Conservation (phyloP, 148 eudicot genomes). For the Pouteria glomerata region DNA sequence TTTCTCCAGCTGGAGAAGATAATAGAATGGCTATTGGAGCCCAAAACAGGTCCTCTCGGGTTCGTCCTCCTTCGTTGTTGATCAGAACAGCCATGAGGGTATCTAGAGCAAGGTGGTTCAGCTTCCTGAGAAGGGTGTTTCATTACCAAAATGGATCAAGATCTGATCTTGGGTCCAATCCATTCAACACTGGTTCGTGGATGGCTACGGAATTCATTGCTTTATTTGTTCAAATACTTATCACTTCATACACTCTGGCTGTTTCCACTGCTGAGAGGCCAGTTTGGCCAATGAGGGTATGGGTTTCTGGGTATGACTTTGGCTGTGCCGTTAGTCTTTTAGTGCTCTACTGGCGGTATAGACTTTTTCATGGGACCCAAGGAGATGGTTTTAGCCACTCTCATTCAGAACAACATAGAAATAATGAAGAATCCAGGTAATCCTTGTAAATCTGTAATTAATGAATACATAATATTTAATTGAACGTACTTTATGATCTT, state of each 20-base stretch:
- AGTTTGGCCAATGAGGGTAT: constrained; percentile 89
- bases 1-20: constrained; percentile 19
- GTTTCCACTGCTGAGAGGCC: constrained; percentile 67
- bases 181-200: constrained; percentile 66
- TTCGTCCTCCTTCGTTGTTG: constrained; percentile 37
- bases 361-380: constrained; percentile 23
- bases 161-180: constrained; percentile 62
- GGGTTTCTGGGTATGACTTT: constrained; percentile 74
- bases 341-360: constrained; percentile 55
- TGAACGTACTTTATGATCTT: too few relatives aligned
- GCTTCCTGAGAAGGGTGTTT: constrained; percentile 70
- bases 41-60: constrained; percentile 16
- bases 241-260: constrained; percentile 38
- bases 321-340: constrained; percentile 63
- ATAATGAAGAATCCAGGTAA: constrained; percentile 50
- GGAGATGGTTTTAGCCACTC: constrained; percentile 20
- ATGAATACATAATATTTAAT: too few relatives aligned
- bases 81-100: constrained; percentile 64
- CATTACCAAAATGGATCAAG: constrained; percentile 82
- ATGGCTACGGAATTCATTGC: constrained; percentile 53
- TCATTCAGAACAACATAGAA: constrained; percentile 52
- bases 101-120: constrained; percentile 78
- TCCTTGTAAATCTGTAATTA: too few relatives aligned
- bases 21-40: background rate
- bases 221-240: constrained; percentile 47